Evolutionary conservation across 257 asterid genomes (phyloP).

Genomic region (Solanum chmielewskii): DNA sequence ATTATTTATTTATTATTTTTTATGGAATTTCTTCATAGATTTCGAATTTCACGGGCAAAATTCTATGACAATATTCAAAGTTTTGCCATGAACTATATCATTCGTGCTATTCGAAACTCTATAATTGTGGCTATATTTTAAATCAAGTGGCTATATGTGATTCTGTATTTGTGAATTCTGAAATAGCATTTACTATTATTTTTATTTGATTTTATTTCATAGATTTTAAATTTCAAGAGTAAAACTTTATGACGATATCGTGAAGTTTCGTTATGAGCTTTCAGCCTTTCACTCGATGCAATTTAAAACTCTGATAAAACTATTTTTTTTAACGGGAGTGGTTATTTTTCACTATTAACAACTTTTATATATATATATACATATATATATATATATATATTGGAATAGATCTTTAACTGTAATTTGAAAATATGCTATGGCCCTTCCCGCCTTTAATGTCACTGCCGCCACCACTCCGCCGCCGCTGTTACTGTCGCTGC

Average conservation of each 20-base stretch:
- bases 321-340: not conserved
- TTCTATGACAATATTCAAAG: accelerated
- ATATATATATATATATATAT: not conserved
- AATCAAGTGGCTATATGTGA: not conserved
- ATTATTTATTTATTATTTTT: not conserved
- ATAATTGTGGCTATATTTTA: not conserved
- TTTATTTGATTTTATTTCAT: not conserved
- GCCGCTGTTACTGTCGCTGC: not conserved
- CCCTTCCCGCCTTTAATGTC: slow-evolving; percentile 27
- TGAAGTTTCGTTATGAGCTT: not conserved
- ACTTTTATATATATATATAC: not conserved
- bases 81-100: not conserved
- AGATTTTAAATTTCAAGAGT: not conserved
- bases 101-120: not conserved
- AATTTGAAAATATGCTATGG: slow-evolving; percentile 21
- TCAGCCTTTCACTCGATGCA: accelerated
- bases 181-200: not conserved
- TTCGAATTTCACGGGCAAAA: not conserved
- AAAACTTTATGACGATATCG: not conserved
- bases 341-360: not conserved
- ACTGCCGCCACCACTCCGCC: slow-evolving; percentile 4
- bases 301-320: not conserved
- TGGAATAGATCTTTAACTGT: not conserved
- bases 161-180: not conserved
- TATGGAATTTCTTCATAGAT: not conserved